phyloP scores from a whole-genome alignment of 768 basidiomycete genomes.

The Naganishia vaughanmartiniae region DNA sequence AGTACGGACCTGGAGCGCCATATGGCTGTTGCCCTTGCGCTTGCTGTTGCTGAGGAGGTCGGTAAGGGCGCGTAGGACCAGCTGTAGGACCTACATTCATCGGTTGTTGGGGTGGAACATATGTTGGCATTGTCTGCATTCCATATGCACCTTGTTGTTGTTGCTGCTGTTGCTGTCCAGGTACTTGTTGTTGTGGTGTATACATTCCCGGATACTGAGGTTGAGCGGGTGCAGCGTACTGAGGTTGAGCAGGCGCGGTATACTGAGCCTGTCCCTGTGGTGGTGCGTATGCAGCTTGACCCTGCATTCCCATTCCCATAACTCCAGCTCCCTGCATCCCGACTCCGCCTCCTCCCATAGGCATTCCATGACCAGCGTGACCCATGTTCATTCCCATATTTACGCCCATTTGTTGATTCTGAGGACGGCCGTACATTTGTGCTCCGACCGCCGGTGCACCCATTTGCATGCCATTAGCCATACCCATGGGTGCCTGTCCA shows the following conservation, averaged over 20 bases:
- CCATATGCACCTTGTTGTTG: constrained; percentile 15
- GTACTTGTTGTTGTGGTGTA: constrained; percentile 7
- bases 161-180: background rate
- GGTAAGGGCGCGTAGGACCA: constrained; percentile 17
- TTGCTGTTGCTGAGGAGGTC: constrained; percentile 2
- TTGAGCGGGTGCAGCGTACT: constrained; percentile 6
- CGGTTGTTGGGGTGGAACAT: constrained; percentile 17
- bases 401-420: background rate
- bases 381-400: constrained; percentile 25
- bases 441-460: background rate
- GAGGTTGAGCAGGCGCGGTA: background rate
- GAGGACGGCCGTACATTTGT: constrained; percentile 9
- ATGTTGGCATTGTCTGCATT: constrained; percentile 6
- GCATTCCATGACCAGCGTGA: constrained; percentile 15
- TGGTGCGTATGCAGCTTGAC: background rate
- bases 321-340: constrained; percentile 7
- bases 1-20: constrained; percentile 2
- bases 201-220: constrained; percentile 18
- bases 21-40: constrained; percentile 10
- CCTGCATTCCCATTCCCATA: constrained; percentile 14
- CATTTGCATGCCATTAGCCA: constrained; percentile 16
- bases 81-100: constrained; percentile 2
- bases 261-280: background rate
- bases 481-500: constrained; percentile 5
- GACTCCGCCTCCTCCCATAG: background rate